Evolutionary conservation across 1,139 yeast species (phyloP), one percentile per base, ranked within the genome.

Genomic region (Pneumocystis jirovecii): DNA sequence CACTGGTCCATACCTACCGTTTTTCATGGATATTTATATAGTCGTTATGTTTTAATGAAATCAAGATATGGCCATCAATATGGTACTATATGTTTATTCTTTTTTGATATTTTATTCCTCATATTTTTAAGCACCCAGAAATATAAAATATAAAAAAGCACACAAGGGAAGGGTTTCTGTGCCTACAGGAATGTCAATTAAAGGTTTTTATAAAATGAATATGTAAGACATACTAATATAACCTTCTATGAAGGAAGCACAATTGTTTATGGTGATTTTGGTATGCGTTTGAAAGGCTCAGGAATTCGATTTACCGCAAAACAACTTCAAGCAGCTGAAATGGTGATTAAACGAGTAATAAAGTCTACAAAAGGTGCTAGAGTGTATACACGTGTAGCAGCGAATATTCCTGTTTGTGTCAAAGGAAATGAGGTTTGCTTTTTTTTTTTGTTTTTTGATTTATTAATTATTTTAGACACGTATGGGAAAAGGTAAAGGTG

Each of bases 401-500:
- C 96, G 63, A 86, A 88, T 75, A 82, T 89, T 67, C 95, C 97
- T 0, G 96, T 93, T 29, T 91, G 97, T 77, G 84, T 89, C 67
- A 93, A 93, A 78, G 99, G 99, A 79, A 93, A 95, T 76, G 97
- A 93, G 68, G 69, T 68, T 61, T n/a, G 67, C 29, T 21, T 31
- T 39, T 15, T 39, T n/a, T 6, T 17, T 21, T n/a, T 15, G 17
- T 34, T 62, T 10, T 34, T 25, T 12, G 12, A 3, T 50, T 50
- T 45, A 17, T 56, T 56, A n/a, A 50, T 31, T 2, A 10, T 12
- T 21, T 15, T 60, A 68, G 75, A 89, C 97, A 25, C 93, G 99
- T 85, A 93, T 93, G 99, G 99, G 99, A 80, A 93, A 95, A 77
- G 99, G 99, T 79, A 93, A 93, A 77, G 99, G 99, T 76, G 86